phyloP scores from a whole-genome alignment of 1,139 yeast species.

The Pichia sp. region DNA sequence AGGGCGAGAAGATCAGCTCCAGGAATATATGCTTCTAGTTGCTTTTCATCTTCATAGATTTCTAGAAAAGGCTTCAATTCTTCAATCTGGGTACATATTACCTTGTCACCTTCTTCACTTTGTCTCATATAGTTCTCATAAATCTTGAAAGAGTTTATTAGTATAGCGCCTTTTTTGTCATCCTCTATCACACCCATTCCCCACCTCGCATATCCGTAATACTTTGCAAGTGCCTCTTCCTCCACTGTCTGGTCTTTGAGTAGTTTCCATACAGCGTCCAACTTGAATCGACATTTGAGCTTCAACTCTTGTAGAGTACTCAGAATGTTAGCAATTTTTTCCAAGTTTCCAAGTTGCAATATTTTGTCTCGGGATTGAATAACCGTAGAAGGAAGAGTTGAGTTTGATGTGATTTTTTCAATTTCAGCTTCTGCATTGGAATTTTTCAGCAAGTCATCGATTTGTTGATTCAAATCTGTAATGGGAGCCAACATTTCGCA shows the following conservation, averaged over 20 bases:
- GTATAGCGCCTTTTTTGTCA: constrained; percentile 33
- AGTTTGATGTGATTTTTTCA: constrained; percentile 55
- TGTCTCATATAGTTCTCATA: constrained; percentile 50
- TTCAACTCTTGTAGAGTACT: constrained; percentile 42
- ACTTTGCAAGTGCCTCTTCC: constrained; percentile 47
- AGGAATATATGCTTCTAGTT: constrained; percentile 49
- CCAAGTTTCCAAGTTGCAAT: constrained; percentile 56
- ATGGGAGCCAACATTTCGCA: constrained; percentile 52
- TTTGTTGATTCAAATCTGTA: constrained; percentile 44
- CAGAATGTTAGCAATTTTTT: constrained; percentile 41
- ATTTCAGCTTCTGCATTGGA: constrained; percentile 58
- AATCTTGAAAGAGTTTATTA: constrained; percentile 40
- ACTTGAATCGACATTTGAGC: constrained; percentile 15
- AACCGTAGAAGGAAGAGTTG: not conserved
- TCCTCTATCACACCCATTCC: constrained; percentile 39
- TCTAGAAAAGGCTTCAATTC: constrained; percentile 43
- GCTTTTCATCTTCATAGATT: constrained; percentile 36
- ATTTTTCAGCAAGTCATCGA: constrained; percentile 44
- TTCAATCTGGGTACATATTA: constrained; percentile 43
- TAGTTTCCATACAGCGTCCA: constrained; percentile 38
- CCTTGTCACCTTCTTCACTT: constrained; percentile 61
- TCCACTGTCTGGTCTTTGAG: constrained; percentile 44
- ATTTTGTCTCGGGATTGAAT: constrained; percentile 30
- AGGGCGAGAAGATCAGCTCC: constrained; percentile 37
- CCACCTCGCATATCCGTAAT: constrained; percentile 53